Conservation (phyloP, 306 rosid genomes). For the Cicer judaicum region DNA sequence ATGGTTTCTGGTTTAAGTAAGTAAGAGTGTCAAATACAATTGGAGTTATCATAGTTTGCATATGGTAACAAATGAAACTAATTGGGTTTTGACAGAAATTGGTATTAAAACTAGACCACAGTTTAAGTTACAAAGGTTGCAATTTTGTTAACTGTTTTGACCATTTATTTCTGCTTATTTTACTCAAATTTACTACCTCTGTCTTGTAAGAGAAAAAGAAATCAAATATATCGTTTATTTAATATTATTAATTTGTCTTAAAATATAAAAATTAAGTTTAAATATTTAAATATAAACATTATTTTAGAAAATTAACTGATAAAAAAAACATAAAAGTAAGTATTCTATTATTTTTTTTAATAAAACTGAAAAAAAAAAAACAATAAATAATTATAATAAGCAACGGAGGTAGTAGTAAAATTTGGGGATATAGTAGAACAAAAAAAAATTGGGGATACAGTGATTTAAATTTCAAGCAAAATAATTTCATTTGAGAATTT, state of each 20-base stretch:
- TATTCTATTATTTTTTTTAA: too few relatives aligned
- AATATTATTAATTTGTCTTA: too few relatives aligned
- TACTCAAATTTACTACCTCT: not conserved
- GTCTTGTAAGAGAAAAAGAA: too few relatives aligned
- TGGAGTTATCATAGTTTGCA: conserved; percentile 28
- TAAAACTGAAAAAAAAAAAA: too few relatives aligned
- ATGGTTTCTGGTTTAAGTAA: conserved; percentile 6
- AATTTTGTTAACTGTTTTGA: conserved; percentile 24
- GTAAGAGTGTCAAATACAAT: conserved; percentile 15
- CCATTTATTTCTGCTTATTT: conserved; percentile 18
- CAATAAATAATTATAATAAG: too few relatives aligned
- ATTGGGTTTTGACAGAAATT: not conserved
- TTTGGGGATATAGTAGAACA: too few relatives aligned
- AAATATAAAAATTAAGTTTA: too few relatives aligned
- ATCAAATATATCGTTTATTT: too few relatives aligned
- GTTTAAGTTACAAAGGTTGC: conserved; percentile 4
- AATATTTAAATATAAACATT: too few relatives aligned
- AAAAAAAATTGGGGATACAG: not conserved
- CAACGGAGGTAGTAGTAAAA: too few relatives aligned
- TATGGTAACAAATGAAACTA: conserved; percentile 1
- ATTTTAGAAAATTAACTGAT: too few relatives aligned
- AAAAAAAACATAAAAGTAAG: too few relatives aligned
- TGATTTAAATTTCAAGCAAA: not conserved
- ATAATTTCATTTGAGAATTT: not conserved
- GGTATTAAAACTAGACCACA: not conserved